A percentile compares a stretch with the other conserved stretches of the same genome.
These are phyloP conservation scores for Monascus purpureus DNA, from an alignment of 495 filamentous ascomycete species.

Conservation along the genomic window DNA sequence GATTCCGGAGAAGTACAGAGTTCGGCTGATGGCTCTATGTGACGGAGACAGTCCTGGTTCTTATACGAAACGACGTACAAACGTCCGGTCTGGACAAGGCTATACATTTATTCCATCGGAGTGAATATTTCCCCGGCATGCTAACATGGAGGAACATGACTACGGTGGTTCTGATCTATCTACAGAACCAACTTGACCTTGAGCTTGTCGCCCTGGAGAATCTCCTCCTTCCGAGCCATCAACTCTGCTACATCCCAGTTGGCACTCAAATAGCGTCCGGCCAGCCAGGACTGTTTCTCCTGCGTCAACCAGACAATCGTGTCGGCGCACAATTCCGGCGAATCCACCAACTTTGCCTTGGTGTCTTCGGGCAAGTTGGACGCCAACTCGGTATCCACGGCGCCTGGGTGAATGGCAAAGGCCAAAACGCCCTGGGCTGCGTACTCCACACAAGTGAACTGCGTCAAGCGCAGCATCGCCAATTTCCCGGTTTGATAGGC, in stretches of 20 bases:
- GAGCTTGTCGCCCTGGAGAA: constrained; percentile 22
- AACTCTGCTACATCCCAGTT: constrained; percentile 32
- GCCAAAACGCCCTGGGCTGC: constrained; percentile 28
- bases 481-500: constrained; percentile 33
- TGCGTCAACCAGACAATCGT: constrained; percentile 30
- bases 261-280: constrained; percentile 28
- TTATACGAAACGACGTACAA: too few species aligned
- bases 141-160: too few species aligned
- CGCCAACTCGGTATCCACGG: constrained; percentile 27
- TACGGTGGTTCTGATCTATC: constrained; percentile 1
- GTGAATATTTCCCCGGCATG: too few species aligned
- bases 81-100: too few species aligned
- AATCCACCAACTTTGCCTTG: constrained; percentile 23
- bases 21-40: too few species aligned
- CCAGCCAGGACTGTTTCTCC: constrained; percentile 33
- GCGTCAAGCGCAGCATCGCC: constrained; percentile 30
- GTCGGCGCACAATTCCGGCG: constrained; percentile 28
- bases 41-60: too few species aligned
- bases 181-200: constrained; percentile 21
- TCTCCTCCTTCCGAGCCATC: constrained; percentile 21
- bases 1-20: too few species aligned
- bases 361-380: constrained; percentile 7
- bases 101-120: too few species aligned
- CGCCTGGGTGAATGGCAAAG: constrained; percentile 35
- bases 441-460: constrained; percentile 23